phyloP scores from a whole-genome alignment of 78 protist species.

The Dictyostelium brefeldianum region DNA sequence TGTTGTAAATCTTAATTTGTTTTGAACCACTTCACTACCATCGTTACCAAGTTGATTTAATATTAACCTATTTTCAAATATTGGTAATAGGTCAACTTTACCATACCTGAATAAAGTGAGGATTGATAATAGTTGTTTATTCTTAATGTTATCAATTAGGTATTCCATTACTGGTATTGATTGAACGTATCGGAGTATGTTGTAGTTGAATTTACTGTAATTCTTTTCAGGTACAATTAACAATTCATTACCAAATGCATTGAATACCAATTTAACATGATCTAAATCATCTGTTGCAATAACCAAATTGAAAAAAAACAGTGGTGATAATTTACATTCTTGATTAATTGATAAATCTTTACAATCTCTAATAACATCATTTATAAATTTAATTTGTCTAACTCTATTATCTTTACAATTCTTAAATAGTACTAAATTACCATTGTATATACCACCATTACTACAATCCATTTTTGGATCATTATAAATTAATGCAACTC shows the following conservation, averaged over 20 bases:
- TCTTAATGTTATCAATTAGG: not conserved
- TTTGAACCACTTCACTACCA: not conserved
- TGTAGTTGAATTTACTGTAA: not conserved
- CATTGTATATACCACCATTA: not conserved
- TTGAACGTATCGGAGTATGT: not conserved
- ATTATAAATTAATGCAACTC: not conserved
- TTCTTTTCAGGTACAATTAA: not conserved
- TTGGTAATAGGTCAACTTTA: not conserved
- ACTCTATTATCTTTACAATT: not conserved
- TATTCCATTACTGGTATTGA: not conserved
- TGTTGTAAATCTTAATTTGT: constrained; percentile 11
- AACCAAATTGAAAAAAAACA: not conserved
- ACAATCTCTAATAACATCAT: not conserved
- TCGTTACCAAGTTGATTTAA: not conserved
- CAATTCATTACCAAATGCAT: not conserved
- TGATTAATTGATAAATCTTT: not conserved
- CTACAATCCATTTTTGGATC: not conserved
- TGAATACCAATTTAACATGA: not conserved
- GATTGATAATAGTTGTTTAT: not conserved
- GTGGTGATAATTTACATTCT: not conserved
- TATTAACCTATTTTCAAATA: not conserved
- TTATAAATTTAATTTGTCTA: not conserved
- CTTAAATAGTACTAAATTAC: not conserved
- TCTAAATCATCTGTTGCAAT: not conserved
- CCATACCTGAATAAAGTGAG: not conserved